Conservation (phyloP, 768 basidiomycete genomes). For the Suillus decipiens region DNA sequence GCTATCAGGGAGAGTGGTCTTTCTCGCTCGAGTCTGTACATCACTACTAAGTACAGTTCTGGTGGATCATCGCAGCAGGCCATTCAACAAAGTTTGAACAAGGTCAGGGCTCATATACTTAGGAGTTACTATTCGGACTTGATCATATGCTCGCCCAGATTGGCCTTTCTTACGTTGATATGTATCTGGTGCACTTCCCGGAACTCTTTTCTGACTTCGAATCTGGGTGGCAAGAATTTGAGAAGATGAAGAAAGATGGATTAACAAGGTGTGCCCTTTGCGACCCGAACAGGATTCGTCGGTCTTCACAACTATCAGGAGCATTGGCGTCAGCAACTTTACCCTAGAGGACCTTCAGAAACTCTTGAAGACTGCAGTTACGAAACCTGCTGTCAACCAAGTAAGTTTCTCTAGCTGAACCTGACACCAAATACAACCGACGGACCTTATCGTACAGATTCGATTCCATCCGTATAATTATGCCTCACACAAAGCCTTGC, state of each 20-base stretch:
- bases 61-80: constrained; percentile 39
- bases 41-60: constrained; percentile 59
- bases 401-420: constrained; percentile 29
- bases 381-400: constrained; percentile 74
- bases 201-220: constrained; percentile 39
- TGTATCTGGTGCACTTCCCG: constrained; percentile 67
- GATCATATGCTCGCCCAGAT: constrained; percentile 42
- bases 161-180: constrained; percentile 58
- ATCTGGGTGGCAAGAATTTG: constrained; percentile 56
- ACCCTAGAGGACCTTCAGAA: constrained; percentile 49
- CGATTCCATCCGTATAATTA: constrained; percentile 73
- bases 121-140: no score
- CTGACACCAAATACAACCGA: not conserved
- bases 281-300: not conserved
- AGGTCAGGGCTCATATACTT: constrained; percentile 38
- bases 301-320: constrained; percentile 40
- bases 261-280: constrained; percentile 27
- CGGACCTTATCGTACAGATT: constrained; percentile 42
- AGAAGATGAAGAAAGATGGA: constrained; percentile 49
- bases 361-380: constrained; percentile 49
- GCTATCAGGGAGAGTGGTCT: constrained; percentile 50
- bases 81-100: constrained; percentile 47
- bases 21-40: constrained; percentile 44
- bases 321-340: constrained; percentile 78
- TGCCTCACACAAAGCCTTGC: constrained; percentile 54